These are phyloP conservation scores for Musa balbisiana DNA, from an alignment of 202 grass and related monocot genomes.

Conservation along the genomic window DNA sequence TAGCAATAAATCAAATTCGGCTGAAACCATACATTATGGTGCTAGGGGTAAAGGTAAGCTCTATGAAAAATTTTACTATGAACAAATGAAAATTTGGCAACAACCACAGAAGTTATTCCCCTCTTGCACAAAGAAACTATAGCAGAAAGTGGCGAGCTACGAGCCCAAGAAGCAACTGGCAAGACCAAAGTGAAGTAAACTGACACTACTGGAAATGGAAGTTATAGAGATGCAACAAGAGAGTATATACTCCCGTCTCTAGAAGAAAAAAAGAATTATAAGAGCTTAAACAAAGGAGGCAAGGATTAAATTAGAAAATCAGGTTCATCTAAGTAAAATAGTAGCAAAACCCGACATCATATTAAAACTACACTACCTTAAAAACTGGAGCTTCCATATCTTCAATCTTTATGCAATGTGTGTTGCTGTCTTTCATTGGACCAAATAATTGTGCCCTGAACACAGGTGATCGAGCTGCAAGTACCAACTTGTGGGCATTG, in stretches of 20 bases:
- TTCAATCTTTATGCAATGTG: slow-evolving; percentile 66
- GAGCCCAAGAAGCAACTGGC: too few species aligned
- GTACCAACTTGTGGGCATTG: slow-evolving; percentile 78
- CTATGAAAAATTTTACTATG: background rate
- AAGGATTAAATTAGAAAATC: background rate
- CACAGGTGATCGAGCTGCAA: slow-evolving; percentile 83
- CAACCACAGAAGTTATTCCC: too few species aligned
- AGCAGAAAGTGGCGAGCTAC: too few species aligned
- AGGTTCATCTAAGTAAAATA: background rate
- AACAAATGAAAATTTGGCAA: too few species aligned
- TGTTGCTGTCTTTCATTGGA: slow-evolving; percentile 94
- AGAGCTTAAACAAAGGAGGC: background rate
- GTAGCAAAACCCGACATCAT: background rate
- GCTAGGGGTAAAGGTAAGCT: too few species aligned
- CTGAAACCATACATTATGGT: too few species aligned
- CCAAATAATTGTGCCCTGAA: slow-evolving; percentile 98
- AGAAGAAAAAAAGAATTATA: background rate
- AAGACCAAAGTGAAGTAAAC: too few species aligned
- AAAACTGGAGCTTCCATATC: slow-evolving; percentile 92
- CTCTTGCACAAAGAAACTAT: too few species aligned
- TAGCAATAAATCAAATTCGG: too few species aligned
- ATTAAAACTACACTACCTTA: slow-evolving; percentile 41
- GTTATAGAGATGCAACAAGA: too few species aligned
- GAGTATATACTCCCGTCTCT: too few species aligned
- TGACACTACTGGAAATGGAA: too few species aligned